Evolutionary conservation across 2,329 filamentous ascomycete species (phyloP).

Genomic region (Fusarium verrucosum): DNA sequence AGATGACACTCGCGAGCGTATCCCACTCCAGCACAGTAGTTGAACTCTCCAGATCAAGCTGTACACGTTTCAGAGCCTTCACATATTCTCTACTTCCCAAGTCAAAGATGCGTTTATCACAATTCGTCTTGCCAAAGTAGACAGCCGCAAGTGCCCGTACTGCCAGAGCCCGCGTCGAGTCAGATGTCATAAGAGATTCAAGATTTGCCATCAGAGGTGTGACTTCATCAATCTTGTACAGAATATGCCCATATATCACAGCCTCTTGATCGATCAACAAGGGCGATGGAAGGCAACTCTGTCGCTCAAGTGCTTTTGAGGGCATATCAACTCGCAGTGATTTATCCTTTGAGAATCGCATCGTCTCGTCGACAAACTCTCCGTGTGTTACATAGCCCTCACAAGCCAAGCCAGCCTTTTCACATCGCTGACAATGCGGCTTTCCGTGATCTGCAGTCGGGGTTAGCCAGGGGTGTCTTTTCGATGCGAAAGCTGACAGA

Average conservation of each 20-base stretch:
- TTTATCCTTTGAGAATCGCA: neutral
- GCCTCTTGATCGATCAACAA: neutral
- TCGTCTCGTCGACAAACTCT: constrained; percentile 20
- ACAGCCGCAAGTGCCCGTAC: constrained; percentile 14
- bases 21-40: constrained; percentile 7
- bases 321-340: fast-evolving
- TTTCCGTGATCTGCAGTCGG: constrained; percentile 7
- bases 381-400: constrained; percentile 2
- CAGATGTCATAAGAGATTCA: neutral
- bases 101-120: neutral
- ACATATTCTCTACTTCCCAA: constrained; percentile 3
- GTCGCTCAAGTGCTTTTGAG: neutral
- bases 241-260: constrained; percentile 4
- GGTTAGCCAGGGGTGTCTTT: neutral
- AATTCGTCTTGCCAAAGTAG: constrained; percentile 15
- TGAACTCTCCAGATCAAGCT: neutral
- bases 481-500: no score
- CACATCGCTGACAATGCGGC: constrained; percentile 11
- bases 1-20: constrained; percentile 19
- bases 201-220: constrained; percentile 7
- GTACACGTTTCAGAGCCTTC: neutral
- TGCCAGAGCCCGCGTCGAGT: neutral
- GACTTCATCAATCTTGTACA: constrained; percentile 10
- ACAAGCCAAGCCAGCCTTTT: constrained; percentile 1
- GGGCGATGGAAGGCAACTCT: fast-evolving